Evolutionary conservation across 106 monocot species (phyloP).

Genomic region (Acorus gramineus): DNA sequence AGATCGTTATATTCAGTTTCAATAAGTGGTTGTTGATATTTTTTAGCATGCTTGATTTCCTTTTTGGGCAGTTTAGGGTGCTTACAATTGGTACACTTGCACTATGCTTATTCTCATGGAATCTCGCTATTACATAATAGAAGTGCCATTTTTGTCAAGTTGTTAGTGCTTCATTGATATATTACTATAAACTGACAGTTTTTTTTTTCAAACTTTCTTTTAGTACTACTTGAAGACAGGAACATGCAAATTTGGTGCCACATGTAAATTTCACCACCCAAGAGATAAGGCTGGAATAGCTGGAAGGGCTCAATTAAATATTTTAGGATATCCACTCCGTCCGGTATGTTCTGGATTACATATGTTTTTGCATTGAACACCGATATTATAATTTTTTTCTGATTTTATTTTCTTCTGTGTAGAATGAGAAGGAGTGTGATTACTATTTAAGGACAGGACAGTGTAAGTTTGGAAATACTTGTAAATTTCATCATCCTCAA

Average conservation of each 20-base stretch:
- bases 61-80: too few relatives aligned
- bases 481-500: slow-evolving; percentile 97
- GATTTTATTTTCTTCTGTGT: slow-evolving; percentile 1
- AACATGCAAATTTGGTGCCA: slow-evolving; percentile 93
- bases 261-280: slow-evolving; percentile 97
- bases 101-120: background rate
- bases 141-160: too few relatives aligned
- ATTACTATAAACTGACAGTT: too few relatives aligned
- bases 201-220: background rate
- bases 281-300: slow-evolving; percentile 72
- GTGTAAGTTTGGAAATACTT: slow-evolving; percentile 88
- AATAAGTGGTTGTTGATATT: too few relatives aligned
- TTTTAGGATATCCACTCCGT: slow-evolving; percentile 74
- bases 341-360: slow-evolving; percentile 40
- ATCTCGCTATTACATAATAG: background rate
- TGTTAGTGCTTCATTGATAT: too few relatives aligned
- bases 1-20: too few relatives aligned
- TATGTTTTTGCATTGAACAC: background rate
- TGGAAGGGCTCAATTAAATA: slow-evolving; percentile 56
- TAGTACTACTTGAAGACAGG: slow-evolving; percentile 96
- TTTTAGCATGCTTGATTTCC: too few relatives aligned
- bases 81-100: background rate
- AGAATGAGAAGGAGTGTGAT: slow-evolving; percentile 79
- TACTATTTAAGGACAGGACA: slow-evolving; percentile 85
- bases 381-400: slow-evolving; percentile 10